phyloP scores from a whole-genome alignment of 805 yeast genomes.

The Candida chilensis region DNA sequence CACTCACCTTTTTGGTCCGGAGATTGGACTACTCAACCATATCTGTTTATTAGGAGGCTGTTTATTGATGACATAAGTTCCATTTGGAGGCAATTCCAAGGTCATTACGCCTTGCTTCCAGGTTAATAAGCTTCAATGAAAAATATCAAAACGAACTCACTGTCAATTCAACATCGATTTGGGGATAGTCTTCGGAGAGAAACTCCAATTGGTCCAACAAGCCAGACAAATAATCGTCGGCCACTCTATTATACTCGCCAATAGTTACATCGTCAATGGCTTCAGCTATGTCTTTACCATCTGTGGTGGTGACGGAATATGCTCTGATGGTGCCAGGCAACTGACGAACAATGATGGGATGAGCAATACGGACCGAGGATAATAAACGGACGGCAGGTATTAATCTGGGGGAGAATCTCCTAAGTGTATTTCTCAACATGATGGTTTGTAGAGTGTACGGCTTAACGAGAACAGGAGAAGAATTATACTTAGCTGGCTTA shows the following conservation, averaged over 20 bases:
- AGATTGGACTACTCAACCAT: slow-evolving; percentile 89
- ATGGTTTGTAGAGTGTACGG: no score
- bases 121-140: not conserved
- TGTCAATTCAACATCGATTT: slow-evolving; percentile 66
- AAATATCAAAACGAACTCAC: slow-evolving; percentile 14
- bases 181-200: slow-evolving; percentile 52
- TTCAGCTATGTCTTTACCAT: slow-evolving; percentile 43
- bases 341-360: no score
- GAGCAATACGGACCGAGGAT: no score
- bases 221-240: slow-evolving; percentile 64
- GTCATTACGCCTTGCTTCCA: slow-evolving; percentile 73
- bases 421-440: no score
- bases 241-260: slow-evolving; percentile 50
- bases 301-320: no score
- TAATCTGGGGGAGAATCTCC: no score
- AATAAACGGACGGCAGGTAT: no score
- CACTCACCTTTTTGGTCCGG: slow-evolving; percentile 69
- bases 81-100: slow-evolving; percentile 57
- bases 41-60: slow-evolving; percentile 97
- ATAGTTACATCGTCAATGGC: slow-evolving; percentile 38
- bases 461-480: no score
- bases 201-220: slow-evolving; percentile 61
- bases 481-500: no score
- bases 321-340: no score
- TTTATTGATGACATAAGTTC: slow-evolving; percentile 87